Base-by-base conservation (phyloP, 108 stramenopile species). In the Pseudonitzschia pungens region DNA sequence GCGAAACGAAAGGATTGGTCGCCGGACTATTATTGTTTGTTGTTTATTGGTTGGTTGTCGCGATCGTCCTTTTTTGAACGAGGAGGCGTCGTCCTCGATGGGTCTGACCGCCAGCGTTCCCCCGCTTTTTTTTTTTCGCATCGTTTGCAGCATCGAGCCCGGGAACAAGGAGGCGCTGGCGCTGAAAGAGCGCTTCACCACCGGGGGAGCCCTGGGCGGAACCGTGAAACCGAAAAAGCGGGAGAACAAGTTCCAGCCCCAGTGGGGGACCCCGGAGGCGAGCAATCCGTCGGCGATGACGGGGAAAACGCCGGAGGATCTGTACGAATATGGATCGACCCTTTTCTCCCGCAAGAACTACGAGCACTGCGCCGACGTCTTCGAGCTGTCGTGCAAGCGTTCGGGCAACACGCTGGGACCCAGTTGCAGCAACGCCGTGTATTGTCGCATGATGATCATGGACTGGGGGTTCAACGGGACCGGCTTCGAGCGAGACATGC, bases 381-480 rank as follows among this genome's bases (percentile, higher is more conserved):
- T 91, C 75, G 88, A 93, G 70, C 22, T 85, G 52, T 87, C 87
- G 26, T 93, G 92, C 71, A 70, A 78, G 44, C 77, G 82, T 69
- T 91, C 90, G 0, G 64, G 81, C 60, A 26, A 69, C 7, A 36
- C 44, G 31, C 60, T 93, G 1, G 84, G 78, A 9, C 80, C 82
- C 20, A 76, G 89, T 20, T 93, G 92, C 59, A 78, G 82, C 27
- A 93, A 91, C 79, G 92, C 90, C 11, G 77, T 90, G 8, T 93
- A 91, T 60, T 85, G 90, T 44, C 76, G 92, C 14, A 89, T 68
- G 52, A 85, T 85, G 79, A 74, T 93, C 29, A 77, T 86, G 66
- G 89, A 91, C 71, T 93, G 89, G 87, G 92, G 92, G 4, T 80
- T 86, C 57, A 83, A 83, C 66, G 92, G 92, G 0, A 84, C 74